Conservation (phyloP, 2,329 filamentous ascomycete species). For the Diaporthe velutina region DNA sequence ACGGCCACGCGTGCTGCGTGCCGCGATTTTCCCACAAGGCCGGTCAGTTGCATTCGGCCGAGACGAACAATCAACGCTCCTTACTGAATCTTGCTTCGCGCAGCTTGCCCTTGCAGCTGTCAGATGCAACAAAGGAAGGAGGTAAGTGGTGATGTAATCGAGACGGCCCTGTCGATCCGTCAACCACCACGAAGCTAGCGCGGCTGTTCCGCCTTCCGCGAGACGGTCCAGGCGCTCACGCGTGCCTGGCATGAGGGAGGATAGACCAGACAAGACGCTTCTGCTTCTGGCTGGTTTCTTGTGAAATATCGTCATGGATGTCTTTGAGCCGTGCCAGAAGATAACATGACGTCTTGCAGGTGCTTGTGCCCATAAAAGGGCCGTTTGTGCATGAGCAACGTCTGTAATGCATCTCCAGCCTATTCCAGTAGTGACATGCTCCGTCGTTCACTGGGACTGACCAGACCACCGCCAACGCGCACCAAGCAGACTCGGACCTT, state of each 20-base stretch:
- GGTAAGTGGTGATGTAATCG: constrained; percentile 37
- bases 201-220: not conserved
- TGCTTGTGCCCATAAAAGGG: constrained; percentile 10
- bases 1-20: not conserved
- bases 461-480: constrained; percentile 1
- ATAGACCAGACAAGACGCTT: not conserved
- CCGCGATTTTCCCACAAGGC: not conserved
- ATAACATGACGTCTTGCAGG: not conserved
- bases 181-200: constrained; percentile 9
- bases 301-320: constrained; percentile 21
- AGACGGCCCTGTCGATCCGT: constrained; percentile 6
- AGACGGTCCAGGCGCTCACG: not conserved
- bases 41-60: not conserved
- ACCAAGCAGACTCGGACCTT: constrained; percentile 1
- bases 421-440: constrained; percentile 10
- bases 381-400: constrained; percentile 1
- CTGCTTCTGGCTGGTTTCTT: not conserved
- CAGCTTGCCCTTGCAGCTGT: constrained; percentile 3
- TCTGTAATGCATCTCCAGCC: not conserved
- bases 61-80: not conserved
- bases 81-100: not conserved
- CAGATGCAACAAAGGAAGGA: not conserved
- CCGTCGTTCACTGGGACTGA: constrained; percentile 6
- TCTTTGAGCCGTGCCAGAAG: not conserved
- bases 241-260: not conserved